Base-by-base conservation (phyloP, 2,329 filamentous ascomycete genomes). In the Scleromitrula shiraiana region DNA sequence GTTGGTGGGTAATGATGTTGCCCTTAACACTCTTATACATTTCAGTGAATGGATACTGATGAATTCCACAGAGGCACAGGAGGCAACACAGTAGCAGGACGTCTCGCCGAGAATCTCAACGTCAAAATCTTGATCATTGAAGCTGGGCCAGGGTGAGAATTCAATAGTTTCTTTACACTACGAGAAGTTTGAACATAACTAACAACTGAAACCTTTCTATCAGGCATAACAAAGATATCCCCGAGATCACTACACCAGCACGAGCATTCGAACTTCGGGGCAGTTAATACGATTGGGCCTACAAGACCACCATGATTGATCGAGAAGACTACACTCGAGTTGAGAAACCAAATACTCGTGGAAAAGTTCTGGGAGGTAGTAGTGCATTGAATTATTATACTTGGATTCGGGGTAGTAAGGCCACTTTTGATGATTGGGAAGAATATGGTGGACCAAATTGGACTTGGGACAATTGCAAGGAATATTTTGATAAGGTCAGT, bases 341-440 rank as follows among this genome's bases (percentile, higher is more conserved):
- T 30, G 77, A 82, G 59, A 80, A 81, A 66, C 77, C 77, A 38
- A 81, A 82, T 59, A 80, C 66, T 7, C 61, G 66, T 17, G 67
- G 67, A 2, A 67, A 66, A 45, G 54, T 62, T 2, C 59, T 69
- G 0, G 66, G 68, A 19, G 66, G 67, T 7, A 77, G 8, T 71
- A 78, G 33, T 75, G 79, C 8, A 78, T 78, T 62, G 69, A 83
- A 83, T 64, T 83, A 82, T 61, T 81, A 76, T 62, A 80, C 77
- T 12, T 83, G 78, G 78, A 68, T 80, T 5, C 76, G 72, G 1
- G 79, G 78, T 2, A 75, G 70, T 48, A 72, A 72, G 46, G 68
- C 69, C 2, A 82, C 77, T 0, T 82, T 77, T 55, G 75, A 74
- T 53, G 63, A 68, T 48, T 74, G 71, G 70, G 68, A 59, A 14